Base-by-base conservation (phyloP, 2,329 filamentous ascomycete genomes). In the Drechmeria coniospora region DNA sequence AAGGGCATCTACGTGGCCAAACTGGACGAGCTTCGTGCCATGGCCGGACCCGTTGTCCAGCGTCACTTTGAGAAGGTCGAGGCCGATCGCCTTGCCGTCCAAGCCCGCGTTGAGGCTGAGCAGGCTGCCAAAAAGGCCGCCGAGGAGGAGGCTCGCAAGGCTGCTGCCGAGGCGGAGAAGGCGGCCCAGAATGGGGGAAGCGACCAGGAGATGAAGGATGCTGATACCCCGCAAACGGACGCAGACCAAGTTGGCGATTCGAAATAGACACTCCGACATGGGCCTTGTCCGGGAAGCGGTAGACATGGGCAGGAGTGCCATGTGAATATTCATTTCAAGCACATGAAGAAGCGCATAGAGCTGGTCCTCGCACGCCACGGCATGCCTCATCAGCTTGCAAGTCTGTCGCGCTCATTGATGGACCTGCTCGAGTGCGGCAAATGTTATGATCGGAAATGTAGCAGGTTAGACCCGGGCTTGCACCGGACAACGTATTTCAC, bases 21-120 rank as follows among this genome's bases (percentile, higher is more conserved):
- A 73, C 77, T 90, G 56, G 90, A 95, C 37, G 90, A 98, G 56
- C 84, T 98, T 54, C 80, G 83, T 42, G 74, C 81, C 41, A 69
- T 93, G 46, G 81, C 84, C 25, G 90, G 86, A 11, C 87, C 90
- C 33, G 82, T 98, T 47, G 73, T 84, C 39, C 84, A 93, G 63
- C 80, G 87, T 42, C 83, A 93, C 68, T 86, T 87, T 53, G 90
- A 98, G 55, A 93, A 93, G 65, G 62, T 84, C 38, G 82, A 94
- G 57, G 72, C 75, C 35, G 83, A 94, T 59, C 79, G 84, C 41
- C 73, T 80, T 50, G 79, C 77, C 13, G 56, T 76, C 23, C 72
- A 83, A 49, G 82, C 87, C 32, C 77, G 70, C 57, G 57, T 74
- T 29, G 83, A 90, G 33, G 80, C 80, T 36, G 77, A 82, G 56